phyloP scores from a whole-genome alignment of 2,329 filamentous ascomycete genomes.

The Monosporascus sp. region DNA sequence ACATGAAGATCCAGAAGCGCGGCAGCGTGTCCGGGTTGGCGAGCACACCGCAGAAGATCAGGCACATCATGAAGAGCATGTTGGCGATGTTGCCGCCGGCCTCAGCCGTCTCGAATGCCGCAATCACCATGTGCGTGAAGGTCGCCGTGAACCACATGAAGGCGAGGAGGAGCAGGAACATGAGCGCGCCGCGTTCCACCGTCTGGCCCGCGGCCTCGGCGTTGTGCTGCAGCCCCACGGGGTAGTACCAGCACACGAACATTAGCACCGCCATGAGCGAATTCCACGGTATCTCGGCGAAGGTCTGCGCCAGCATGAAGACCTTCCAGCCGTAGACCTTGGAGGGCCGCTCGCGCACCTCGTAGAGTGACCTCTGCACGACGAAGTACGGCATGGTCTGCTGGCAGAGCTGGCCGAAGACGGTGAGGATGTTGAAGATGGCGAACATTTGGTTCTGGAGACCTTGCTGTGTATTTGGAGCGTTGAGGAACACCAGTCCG shows the following conservation, averaged over 20 bases:
- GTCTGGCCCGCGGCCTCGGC: conserved; percentile 57
- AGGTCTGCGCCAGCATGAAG: conserved; percentile 77
- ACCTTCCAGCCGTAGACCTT: conserved; percentile 83
- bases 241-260: conserved; percentile 82
- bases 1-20: conserved; percentile 74
- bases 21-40: conserved; percentile 58
- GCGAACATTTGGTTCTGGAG: conserved; percentile 83
- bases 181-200: conserved; percentile 66
- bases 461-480: conserved; percentile 68
- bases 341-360: conserved; percentile 77
- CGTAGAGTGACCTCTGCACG: conserved; percentile 74
- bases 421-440: conserved; percentile 77
- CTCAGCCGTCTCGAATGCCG: conserved; percentile 70
- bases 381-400: conserved; percentile 86
- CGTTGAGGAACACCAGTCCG: conserved; percentile 74
- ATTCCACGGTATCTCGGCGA: conserved; percentile 85
- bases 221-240: conserved; percentile 71
- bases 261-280: conserved; percentile 70
- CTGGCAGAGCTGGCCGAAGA: conserved; percentile 75
- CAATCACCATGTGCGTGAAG: conserved; percentile 74
- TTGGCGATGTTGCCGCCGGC: conserved; percentile 73
- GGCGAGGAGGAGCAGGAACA: conserved; percentile 70
- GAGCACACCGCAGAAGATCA: conserved; percentile 75
- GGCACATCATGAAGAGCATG: conserved; percentile 64
- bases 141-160: conserved; percentile 80